A percentile compares a stretch with the other conserved stretches of the same genome.
Conservation (phyloP, 164 flowering plant species). For the Echeveria elegans region DNA sequence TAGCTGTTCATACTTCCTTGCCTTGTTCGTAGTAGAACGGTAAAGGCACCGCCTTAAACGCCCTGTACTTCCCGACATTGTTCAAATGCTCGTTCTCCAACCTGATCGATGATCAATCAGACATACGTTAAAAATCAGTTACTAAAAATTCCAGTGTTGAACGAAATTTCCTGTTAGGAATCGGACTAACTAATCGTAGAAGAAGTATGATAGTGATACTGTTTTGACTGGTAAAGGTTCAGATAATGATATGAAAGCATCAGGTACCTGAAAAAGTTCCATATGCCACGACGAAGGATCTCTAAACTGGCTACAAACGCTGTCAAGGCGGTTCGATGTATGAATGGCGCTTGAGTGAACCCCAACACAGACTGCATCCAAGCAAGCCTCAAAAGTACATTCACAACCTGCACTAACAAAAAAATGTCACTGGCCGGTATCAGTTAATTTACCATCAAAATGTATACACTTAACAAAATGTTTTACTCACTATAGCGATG, state of each 20-base stretch:
- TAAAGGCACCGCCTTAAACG: slow-evolving; percentile 11
- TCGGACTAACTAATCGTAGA: too few species aligned
- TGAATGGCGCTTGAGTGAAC: slow-evolving; percentile 5
- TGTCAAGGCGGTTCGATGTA: neutral
- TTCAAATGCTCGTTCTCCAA: slow-evolving; percentile 15
- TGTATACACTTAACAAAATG: neutral
- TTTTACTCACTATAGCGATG: slow-evolving; percentile 15
- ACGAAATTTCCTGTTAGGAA: neutral
- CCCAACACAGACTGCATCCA: slow-evolving; percentile 13
- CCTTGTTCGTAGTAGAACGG: slow-evolving; percentile 13
- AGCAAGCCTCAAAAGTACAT: slow-evolving; percentile 11
- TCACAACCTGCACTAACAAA: slow-evolving; percentile 7
- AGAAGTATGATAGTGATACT: too few species aligned
- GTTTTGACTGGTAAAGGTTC: neutral
- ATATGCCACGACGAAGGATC: slow-evolving; percentile 4
- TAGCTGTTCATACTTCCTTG: neutral
- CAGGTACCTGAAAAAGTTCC: slow-evolving; percentile 11
- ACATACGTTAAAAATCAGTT: too few species aligned
- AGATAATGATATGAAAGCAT: neutral
- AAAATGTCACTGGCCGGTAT: neutral
- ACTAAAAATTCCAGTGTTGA: too few species aligned
- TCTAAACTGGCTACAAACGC: slow-evolving; percentile 3
- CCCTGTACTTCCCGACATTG: slow-evolving; percentile 10
- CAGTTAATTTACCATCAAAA: neutral
- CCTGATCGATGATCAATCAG: slow-evolving; percentile 1